phyloP scores from a whole-genome alignment of 352 stramenopile species.

The Phytophthora uliginosa region DNA sequence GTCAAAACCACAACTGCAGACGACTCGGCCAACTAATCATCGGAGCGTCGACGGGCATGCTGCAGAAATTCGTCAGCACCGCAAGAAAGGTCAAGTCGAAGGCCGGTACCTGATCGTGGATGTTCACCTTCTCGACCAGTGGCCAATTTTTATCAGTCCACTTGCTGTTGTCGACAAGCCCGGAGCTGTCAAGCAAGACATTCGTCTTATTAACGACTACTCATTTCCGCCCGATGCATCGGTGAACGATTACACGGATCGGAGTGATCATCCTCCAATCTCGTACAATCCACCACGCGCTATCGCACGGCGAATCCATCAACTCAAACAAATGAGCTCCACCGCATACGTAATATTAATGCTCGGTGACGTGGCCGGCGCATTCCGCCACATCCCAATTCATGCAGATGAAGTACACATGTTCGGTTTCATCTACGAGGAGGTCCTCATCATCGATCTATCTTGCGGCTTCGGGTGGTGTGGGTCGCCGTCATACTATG shows the following conservation, averaged over 20 bases:
- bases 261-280: slow-evolving; percentile 14
- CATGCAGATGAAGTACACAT: slow-evolving; percentile 18
- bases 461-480: slow-evolving; percentile 29
- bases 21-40: slow-evolving; percentile 4
- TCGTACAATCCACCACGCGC: slow-evolving; percentile 25
- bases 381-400: slow-evolving; percentile 39
- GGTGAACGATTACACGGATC: slow-evolving; percentile 36
- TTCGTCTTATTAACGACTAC: slow-evolving; percentile 30
- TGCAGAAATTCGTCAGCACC: neutral
- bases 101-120: slow-evolving; percentile 16
- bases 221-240: slow-evolving; percentile 17
- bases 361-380: slow-evolving; percentile 34
- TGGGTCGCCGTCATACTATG: slow-evolving; percentile 37
- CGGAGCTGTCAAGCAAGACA: neutral
- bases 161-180: slow-evolving; percentile 19
- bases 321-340: slow-evolving; percentile 2
- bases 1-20: neutral
- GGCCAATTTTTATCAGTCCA: slow-evolving; percentile 18
- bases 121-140: neutral
- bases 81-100: slow-evolving; percentile 16
- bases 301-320: slow-evolving; percentile 24
- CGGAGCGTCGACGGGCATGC: neutral
- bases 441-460: slow-evolving; percentile 32
- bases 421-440: slow-evolving; percentile 20
- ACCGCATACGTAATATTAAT: slow-evolving; percentile 23